These are phyloP conservation scores for Nicotiana benthamiana DNA, from an alignment of 257 asterid genomes.

Conservation along the genomic window DNA sequence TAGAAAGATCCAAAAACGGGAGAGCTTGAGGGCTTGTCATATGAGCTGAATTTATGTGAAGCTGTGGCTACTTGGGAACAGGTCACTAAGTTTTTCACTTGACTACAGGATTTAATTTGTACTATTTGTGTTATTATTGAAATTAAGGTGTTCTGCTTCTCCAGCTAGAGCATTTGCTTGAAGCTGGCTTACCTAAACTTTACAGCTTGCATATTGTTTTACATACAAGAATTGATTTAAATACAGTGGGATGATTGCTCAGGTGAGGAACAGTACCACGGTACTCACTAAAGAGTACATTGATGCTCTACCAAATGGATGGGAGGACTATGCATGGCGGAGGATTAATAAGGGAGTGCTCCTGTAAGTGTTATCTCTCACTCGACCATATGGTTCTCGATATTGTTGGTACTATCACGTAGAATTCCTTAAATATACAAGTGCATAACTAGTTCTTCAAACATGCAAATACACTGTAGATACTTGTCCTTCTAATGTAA, in stretches of 20 bases:
- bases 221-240: conserved; percentile 46
- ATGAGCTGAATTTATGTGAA: conserved; percentile 71
- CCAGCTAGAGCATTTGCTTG: neutral
- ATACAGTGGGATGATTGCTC: conserved; percentile 75
- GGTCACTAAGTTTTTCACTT: conserved; percentile 40
- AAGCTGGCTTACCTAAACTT: neutral
- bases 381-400: neutral
- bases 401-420: neutral
- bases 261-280: conserved; percentile 96
- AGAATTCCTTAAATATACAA: neutral
- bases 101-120: neutral
- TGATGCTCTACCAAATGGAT: conserved; percentile 93
- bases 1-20: conserved; percentile 98
- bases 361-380: conserved; percentile 51
- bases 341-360: conserved; percentile 90
- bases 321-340: conserved; percentile 96
- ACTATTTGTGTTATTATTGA: neutral
- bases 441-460: neutral
- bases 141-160: neutral
- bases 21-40: conserved; percentile 78
- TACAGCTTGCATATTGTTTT: conserved; percentile 8
- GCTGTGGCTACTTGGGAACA: conserved; percentile 99
- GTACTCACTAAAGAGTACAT: conserved; percentile 83
- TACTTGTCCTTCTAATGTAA: neutral
- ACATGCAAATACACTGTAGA: neutral